Evolutionary conservation across 371 early-diverging fungal genomes (phyloP), one percentile per base, ranked within the genome.

Genomic region (Mucor velutinosus): DNA sequence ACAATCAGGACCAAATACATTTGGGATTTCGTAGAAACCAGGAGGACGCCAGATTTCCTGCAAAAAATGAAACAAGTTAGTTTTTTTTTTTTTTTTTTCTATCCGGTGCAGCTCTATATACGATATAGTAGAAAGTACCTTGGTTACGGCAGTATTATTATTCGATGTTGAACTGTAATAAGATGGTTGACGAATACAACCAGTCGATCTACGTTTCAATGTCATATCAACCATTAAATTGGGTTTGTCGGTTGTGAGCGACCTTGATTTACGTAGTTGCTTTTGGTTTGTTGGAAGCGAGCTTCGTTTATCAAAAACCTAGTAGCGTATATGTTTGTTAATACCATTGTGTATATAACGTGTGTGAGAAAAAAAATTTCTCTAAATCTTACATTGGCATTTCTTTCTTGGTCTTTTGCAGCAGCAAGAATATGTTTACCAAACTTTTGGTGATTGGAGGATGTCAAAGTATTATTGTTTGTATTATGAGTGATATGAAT

Each of bases 181-280:
- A 17, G 76, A 81, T 6, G 74, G 47, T n/a, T 35, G 39, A 41
- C 49, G 39, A 45, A 82, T 70, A 58, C 80, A 80, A n/a, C 83
- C 83, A 15, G 83, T 82, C 1, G 83, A 82, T 49, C 83, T 75
- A 58, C 83, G 76, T 59, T 82, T 82, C 60, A 81, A 70, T 37
- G 70, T 58, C 49, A 74, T 74, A 57, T 74, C 74, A 12, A 74
- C 68, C 33, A 77, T 55, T 29, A 73, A 35, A 45, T 62, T 69
- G 5, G 69, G 65, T 23, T 72, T 69, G 32, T 69, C 78, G n/a
- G 81, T 80, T 7, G 76, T 73, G 27, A 72, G 71, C 19, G 81
- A 80, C 61, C 72, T 80, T 33, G 78, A 77, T 74, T 77, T 77
- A 67, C 81, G 70, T n/a, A 80, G 67, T 53, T 45, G 68, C 4